Percentiles rank a stretch among this genome's conserved stretches.
Evolutionary conservation across 73 alveolate species (phyloP).

Genomic region (Blepharisma stoltei): DNA sequence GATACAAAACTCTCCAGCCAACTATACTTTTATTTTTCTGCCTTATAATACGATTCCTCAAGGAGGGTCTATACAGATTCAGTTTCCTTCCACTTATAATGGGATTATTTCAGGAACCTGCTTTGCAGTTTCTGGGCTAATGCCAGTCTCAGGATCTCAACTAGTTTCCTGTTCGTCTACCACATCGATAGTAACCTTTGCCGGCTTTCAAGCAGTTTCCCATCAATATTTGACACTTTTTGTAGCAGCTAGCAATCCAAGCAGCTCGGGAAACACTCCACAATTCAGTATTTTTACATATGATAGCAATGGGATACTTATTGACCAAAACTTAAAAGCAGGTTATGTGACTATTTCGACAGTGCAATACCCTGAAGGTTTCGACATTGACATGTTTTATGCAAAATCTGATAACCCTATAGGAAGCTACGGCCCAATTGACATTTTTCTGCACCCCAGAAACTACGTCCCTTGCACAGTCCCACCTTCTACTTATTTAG

Average conservation of each 20-base stretch:
- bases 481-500: slow-evolving; percentile 23
- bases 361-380: slow-evolving; percentile 21
- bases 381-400: slow-evolving; percentile 1
- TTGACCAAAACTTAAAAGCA: slow-evolving; percentile 20
- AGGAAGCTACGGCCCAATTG: slow-evolving; percentile 30
- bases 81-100: slow-evolving; percentile 16
- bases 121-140: slow-evolving; percentile 2
- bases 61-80: slow-evolving; percentile 19
- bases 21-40: slow-evolving; percentile 21
- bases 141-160: not conserved
- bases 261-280: slow-evolving; percentile 8
- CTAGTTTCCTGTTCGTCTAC: slow-evolving; percentile 14
- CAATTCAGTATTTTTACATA: slow-evolving; percentile 5
- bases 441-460: slow-evolving; percentile 14
- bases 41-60: slow-evolving; percentile 26
- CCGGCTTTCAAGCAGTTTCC: slow-evolving; percentile 17
- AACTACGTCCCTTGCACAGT: not conserved
- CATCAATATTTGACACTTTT: not conserved
- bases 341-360: slow-evolving; percentile 24
- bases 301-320: not conserved
- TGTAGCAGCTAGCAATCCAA: slow-evolving; percentile 20
- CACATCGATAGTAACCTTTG: not conserved
- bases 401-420: slow-evolving; percentile 10
- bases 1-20: not conserved
- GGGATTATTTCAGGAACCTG: slow-evolving; percentile 1